phyloP scores from a whole-genome alignment of 495 filamentous ascomycete genomes.

The Staphylotrichum longicolle region DNA sequence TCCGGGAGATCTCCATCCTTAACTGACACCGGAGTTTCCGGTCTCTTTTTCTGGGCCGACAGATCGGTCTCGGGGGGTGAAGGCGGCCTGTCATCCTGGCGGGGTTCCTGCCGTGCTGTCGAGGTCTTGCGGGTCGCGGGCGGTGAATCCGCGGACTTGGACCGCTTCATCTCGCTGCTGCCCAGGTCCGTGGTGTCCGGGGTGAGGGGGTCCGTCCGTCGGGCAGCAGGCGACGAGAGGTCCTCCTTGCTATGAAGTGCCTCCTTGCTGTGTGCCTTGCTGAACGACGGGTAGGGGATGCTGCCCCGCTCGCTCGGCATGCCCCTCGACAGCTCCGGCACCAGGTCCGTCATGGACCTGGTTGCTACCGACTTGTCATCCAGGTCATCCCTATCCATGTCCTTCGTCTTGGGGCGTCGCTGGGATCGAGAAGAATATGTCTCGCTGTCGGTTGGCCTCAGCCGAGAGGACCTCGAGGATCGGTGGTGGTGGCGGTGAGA shows the following conservation, averaged over 20 bases:
- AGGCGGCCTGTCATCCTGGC: conserved; percentile 48
- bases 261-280: conserved; percentile 87
- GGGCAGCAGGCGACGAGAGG: conserved; percentile 36
- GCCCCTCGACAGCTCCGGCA: conserved; percentile 49
- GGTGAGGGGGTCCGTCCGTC: conserved; percentile 59
- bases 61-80: conserved; percentile 57
- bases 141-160: conserved; percentile 38
- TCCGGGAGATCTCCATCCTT: conserved; percentile 34
- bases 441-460: conserved; percentile 40
- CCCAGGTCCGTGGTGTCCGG: conserved; percentile 78
- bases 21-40: conserved; percentile 35
- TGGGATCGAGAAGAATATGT: conserved; percentile 38
- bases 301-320: conserved; percentile 51
- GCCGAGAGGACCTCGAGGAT: conserved; percentile 41
- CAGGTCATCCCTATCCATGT: conserved; percentile 40
- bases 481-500: conserved; percentile 24
- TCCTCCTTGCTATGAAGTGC: conserved; percentile 62
- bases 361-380: conserved; percentile 30
- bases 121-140: conserved; percentile 29
- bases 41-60: conserved; percentile 44
- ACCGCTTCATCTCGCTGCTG: conserved; percentile 45
- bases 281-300: conserved; percentile 81
- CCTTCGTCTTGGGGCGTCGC: conserved; percentile 42
- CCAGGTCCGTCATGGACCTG: conserved; percentile 46
- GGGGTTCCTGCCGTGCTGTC: conserved; percentile 32